phyloP scores from a whole-genome alignment of 306 rosid species.

The Cajanus cajan region DNA sequence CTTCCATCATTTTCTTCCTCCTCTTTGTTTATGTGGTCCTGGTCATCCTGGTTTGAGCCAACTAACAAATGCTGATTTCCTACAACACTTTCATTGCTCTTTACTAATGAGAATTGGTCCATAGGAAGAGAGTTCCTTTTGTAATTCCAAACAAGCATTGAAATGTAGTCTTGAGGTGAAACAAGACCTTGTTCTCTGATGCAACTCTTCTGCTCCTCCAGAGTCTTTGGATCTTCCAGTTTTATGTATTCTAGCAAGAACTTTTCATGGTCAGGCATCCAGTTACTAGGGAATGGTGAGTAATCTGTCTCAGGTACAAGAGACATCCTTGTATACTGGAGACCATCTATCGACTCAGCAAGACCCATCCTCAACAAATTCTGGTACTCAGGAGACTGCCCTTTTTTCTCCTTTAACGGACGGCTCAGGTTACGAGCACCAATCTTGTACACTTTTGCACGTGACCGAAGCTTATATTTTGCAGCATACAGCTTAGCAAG shows the following conservation, averaged over 20 bases:
- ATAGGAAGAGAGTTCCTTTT: slow-evolving; percentile 59
- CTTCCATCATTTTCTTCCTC: slow-evolving; percentile 45
- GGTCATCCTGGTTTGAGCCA: slow-evolving; percentile 44
- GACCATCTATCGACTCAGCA: slow-evolving; percentile 91
- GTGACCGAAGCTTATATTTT: slow-evolving; percentile 89
- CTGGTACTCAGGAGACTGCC: slow-evolving; percentile 89
- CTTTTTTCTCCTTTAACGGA: slow-evolving; percentile 94
- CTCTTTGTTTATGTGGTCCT: slow-evolving; percentile 39
- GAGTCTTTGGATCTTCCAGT: slow-evolving; percentile 75
- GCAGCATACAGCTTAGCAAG: slow-evolving; percentile 99
- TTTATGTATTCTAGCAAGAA: slow-evolving; percentile 76
- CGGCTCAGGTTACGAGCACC: slow-evolving; percentile 85
- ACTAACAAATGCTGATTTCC: slow-evolving; percentile 40
- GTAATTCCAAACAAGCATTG: slow-evolving; percentile 99
- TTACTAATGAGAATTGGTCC: slow-evolving; percentile 56
- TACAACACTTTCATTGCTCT: slow-evolving; percentile 23
- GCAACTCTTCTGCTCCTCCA: slow-evolving; percentile 66
- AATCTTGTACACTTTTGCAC: slow-evolving; percentile 95
- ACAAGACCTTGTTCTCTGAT: slow-evolving; percentile 81
- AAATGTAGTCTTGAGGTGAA: slow-evolving; percentile 84
- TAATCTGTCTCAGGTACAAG: slow-evolving; percentile 93
- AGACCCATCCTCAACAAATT: slow-evolving; percentile 97
- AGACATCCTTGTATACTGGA: slow-evolving; percentile 86
- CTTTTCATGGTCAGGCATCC: slow-evolving; percentile 93
- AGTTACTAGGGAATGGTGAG: slow-evolving; percentile 75